Evolutionary conservation across 176 grass and related monocot species (phyloP).

Genomic region (Saccharum spontaneum): DNA sequence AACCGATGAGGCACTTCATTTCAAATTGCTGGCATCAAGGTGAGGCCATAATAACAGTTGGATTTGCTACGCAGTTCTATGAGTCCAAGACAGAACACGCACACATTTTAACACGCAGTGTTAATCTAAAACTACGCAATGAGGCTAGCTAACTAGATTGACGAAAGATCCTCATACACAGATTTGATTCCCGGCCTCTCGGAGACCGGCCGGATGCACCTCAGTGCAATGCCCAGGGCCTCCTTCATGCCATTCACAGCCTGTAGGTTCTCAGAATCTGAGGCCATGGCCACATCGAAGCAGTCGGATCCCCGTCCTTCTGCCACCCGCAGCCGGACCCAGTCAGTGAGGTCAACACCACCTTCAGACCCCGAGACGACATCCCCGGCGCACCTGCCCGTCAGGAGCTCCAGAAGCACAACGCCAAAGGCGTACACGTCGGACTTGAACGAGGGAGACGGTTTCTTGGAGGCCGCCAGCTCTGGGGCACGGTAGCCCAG

Average conservation of each 20-base stretch:
- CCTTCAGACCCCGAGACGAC: constrained; percentile 61
- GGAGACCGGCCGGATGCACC: constrained; percentile 77
- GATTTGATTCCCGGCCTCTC: constrained; percentile 95
- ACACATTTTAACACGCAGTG: constrained; percentile 41
- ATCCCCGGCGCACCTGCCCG: constrained; percentile 70
- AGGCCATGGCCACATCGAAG: constrained; percentile 67
- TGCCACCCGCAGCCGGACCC: constrained; percentile 72
- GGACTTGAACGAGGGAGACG: constrained; percentile 80
- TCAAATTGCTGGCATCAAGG: constrained; percentile 65
- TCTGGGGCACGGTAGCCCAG: constrained; percentile 91
- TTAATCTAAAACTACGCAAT: constrained; percentile 40
- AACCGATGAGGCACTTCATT: constrained; percentile 32
- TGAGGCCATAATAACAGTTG: constrained; percentile 47
- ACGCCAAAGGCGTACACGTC: constrained; percentile 92
- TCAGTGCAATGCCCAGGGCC: constrained; percentile 82
- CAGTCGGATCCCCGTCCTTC: constrained; percentile 76
- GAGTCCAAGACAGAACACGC: neutral
- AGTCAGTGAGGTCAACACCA: constrained; percentile 68
- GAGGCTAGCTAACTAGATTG: constrained; percentile 61
- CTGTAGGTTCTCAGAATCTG: constrained; percentile 55
- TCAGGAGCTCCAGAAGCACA: constrained; percentile 76
- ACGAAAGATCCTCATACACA: constrained; percentile 96
- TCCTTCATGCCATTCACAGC: constrained; percentile 85
- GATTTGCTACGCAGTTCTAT: constrained; percentile 20
- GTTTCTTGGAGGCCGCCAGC: constrained; percentile 83